Evolutionary conservation across 2,329 filamentous ascomycete genomes (phyloP).

Genomic region (Blumeria hordei): DNA sequence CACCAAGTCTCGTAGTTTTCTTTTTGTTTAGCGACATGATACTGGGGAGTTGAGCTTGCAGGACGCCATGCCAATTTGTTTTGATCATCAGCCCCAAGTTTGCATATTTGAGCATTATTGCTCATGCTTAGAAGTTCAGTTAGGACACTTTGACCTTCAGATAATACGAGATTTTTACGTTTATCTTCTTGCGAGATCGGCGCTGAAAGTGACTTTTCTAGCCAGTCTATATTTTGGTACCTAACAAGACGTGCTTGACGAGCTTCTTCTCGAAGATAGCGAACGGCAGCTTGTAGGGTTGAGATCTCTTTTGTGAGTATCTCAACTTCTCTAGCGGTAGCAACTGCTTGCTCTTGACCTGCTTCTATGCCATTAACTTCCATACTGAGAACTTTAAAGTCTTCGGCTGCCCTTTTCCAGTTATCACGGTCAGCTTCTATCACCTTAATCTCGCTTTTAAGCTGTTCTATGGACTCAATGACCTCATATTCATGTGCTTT

Average conservation of each 20-base stretch:
- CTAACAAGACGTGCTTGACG: slow-evolving; percentile 33
- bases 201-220: slow-evolving; percentile 33
- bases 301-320: slow-evolving; percentile 43
- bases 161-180: slow-evolving; percentile 25
- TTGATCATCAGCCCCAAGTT: slow-evolving; percentile 30
- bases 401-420: slow-evolving; percentile 46
- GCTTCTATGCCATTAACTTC: slow-evolving; percentile 25
- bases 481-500: slow-evolving; percentile 27
- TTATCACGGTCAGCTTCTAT: slow-evolving; percentile 43
- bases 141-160: slow-evolving; percentile 39
- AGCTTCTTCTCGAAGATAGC: slow-evolving; percentile 44
- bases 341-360: slow-evolving; percentile 41
- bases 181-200: slow-evolving; percentile 21
- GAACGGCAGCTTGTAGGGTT: slow-evolving; percentile 36
- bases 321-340: slow-evolving; percentile 50
- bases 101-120: slow-evolving; percentile 28
- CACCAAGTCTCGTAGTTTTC: slow-evolving; percentile 42
- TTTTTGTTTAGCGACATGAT: slow-evolving; percentile 37
- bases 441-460: slow-evolving; percentile 38
- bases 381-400: slow-evolving; percentile 29
- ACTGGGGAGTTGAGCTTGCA: slow-evolving; percentile 36
- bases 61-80: slow-evolving; percentile 44
- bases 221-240: slow-evolving; percentile 33
- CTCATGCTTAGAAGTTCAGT: slow-evolving; percentile 40
- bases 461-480: slow-evolving; percentile 39